A percentile compares a stretch with the other conserved stretches of the same genome.
phyloP scores from a whole-genome alignment of 257 asterid genomes.

The Solanum piurae region DNA sequence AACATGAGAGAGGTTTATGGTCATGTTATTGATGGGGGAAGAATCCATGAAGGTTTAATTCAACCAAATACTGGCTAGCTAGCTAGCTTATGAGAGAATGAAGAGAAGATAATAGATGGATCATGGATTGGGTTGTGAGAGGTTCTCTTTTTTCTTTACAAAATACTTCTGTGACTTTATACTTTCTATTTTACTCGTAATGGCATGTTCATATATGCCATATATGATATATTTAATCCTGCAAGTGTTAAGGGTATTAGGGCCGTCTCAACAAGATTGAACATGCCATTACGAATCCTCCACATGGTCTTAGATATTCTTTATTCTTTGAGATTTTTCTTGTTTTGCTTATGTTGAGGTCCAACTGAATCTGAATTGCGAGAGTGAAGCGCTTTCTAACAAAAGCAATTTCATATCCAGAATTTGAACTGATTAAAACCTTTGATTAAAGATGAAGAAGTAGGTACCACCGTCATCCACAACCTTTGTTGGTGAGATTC shows the following conservation, averaged over 20 bases:
- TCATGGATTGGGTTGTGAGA: not conserved
- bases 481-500: not conserved
- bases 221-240: not conserved
- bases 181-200: not conserved
- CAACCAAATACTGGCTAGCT: not conserved
- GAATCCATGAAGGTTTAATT: not conserved
- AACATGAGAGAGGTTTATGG: not conserved
- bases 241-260: not conserved
- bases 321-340: not conserved
- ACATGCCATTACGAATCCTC: not conserved
- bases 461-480: not conserved
- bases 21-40: not conserved
- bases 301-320: not conserved
- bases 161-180: not conserved
- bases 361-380: not conserved
- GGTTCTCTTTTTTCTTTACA: not conserved
- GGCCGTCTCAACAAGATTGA: not conserved
- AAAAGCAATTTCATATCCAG: not conserved
- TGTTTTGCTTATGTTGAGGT: not conserved
- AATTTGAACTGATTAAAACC: not conserved
- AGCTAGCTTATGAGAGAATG: not conserved
- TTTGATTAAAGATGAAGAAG: not conserved
- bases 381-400: not conserved
- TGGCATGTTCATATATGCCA: not conserved
- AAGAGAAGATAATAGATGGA: not conserved